Evolutionary conservation across 2,329 filamentous ascomycete genomes (phyloP), one percentile per base, ranked within the genome.

Genomic region (Aureobasidium sp.): DNA sequence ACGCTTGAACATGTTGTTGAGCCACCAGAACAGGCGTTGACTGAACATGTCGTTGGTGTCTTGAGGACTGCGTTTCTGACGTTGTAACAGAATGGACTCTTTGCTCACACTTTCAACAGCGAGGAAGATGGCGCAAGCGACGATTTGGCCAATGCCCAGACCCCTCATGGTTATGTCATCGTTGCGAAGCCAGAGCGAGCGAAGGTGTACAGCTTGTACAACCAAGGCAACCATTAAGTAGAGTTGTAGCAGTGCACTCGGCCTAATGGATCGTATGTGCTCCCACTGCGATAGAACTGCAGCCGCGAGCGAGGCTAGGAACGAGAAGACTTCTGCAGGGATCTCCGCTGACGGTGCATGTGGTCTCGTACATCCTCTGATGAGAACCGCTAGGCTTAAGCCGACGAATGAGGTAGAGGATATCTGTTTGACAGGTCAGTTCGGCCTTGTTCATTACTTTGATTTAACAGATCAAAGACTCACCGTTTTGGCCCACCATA

Each of bases 11-110:
- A 77, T 66, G 17, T 64, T 60, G 63, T 74, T 74, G 39, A 77
- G 64, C 70, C 73, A 76, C 49, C 68, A 69, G 63, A 74, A 76
- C 1, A 73, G 61, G 11, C 71, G 66, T n/a, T 74, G 67, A 6
- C 70, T 70, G 59, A 74, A 73, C 7, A 76, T 65, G 2, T 73
- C 73, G 29, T 69, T 70, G 5, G 69, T 72, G 58, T 74, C 73
- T 62, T 77, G 75, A 1, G 74, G 75, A 12, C 68, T 66, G 1
- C 67, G 63, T 37, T 48, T 67, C 12, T 62, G 64, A 36, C 66
- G 65, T 25, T 56, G 63, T 44, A 70, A 65, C 2, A 71, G 55
- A 27, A 70, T 65, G 4, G 61, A 62, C 17, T 64, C 65, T 55
- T 71, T 71, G 48, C 67, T 67, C 17, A 68, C 61, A 15, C 68